phyloP scores from a whole-genome alignment of 2,329 filamentous ascomycete species.

The Aspergillus sergii region DNA sequence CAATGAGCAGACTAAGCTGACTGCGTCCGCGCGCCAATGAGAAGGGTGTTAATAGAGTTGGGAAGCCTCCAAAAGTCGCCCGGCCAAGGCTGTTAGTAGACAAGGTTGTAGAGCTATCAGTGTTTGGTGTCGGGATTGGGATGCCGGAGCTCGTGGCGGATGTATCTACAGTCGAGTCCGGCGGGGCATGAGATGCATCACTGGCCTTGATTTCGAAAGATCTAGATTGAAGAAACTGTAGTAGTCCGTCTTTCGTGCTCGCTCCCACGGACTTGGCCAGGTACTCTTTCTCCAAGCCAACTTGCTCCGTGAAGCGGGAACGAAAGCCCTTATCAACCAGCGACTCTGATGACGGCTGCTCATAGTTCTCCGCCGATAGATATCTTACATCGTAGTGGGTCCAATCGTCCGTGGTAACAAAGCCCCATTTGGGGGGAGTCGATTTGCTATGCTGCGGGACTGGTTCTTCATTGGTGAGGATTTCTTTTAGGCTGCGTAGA shows the following conservation, averaged over 20 bases:
- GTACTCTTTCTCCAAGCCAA: constrained; percentile 24
- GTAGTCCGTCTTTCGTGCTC: not conserved
- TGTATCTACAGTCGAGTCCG: not conserved
- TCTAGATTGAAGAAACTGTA: constrained; percentile 1
- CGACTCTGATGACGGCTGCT: constrained; percentile 18
- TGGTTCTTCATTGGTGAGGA: constrained; percentile 14
- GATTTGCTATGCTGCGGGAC: constrained; percentile 10
- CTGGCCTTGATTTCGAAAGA: constrained; percentile 7
- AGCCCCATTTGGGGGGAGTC: constrained; percentile 17
- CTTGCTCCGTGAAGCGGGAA: constrained; percentile 37
- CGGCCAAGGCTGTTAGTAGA: constrained; percentile 2
- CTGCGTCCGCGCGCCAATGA: constrained; percentile 18
- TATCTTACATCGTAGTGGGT: constrained; percentile 18
- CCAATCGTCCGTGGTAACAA: constrained; percentile 16
- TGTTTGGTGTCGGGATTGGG: constrained; percentile 6
- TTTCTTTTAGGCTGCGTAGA: constrained; percentile 13
- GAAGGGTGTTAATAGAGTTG: constrained; percentile 13
- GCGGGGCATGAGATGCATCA: not conserved
- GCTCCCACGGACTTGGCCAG: constrained; percentile 15
- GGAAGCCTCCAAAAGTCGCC: constrained; percentile 1
- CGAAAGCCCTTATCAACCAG: constrained; percentile 44
- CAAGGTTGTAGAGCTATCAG: not conserved
- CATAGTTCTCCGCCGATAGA: constrained; percentile 22
- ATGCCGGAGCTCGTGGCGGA: not conserved
- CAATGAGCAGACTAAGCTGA: constrained; percentile 24